Evolutionary conservation across 2,329 filamentous ascomycete species (phyloP), one percentile per base, ranked within the genome.

Genomic region (Leptodontidium sp.): DNA sequence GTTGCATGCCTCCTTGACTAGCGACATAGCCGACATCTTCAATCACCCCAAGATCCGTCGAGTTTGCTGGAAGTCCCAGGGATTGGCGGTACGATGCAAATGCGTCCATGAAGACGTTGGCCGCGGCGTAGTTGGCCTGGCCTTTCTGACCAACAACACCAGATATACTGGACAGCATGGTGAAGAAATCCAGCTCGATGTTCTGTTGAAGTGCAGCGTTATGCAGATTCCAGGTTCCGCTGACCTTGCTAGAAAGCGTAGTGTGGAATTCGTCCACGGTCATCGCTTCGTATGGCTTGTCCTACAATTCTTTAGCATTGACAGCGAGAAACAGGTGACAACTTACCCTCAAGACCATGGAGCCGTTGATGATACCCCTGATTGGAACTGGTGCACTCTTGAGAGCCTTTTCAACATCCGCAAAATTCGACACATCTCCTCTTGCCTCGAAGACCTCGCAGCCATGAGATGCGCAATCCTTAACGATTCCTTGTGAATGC

Each of bases 141-240:
- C 68, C 65, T 2, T 7, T 50, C 2, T 49, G 8, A 3, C 81
- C 80, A 0, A 77, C 9, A 2, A 78, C 70, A 0, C 78, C 77
- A 58, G 70, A 70, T 21, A 76, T 64, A 0, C 80, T 82, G 0
- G 78, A 79, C 4, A 82, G 69, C 26, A 80, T 65, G 35, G 82
- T 69, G 71, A 82, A 82, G 69, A 82, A 82, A 55, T 82, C 80
- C 72, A 66, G 26, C 2, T 66, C 21, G 4, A 59, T 21, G 71
- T 2, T 55, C 32, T 26, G 29, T 43, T 58, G 15, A 2, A 8
- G 9, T 26, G 69, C 78, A 9, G 32, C 32, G 32, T 35, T 35
- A 74, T 88, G 85, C 63, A 87, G 80, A 74, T 88, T 88, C 82
- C 83, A 85, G 1, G 83, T 84, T 6, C 84, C 86, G 7, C 82